A percentile compares a stretch with the other conserved stretches of the same genome.
Evolutionary conservation across 164 flowering plant species (phyloP).

Genomic region (Chimonanthus salicifolius): DNA sequence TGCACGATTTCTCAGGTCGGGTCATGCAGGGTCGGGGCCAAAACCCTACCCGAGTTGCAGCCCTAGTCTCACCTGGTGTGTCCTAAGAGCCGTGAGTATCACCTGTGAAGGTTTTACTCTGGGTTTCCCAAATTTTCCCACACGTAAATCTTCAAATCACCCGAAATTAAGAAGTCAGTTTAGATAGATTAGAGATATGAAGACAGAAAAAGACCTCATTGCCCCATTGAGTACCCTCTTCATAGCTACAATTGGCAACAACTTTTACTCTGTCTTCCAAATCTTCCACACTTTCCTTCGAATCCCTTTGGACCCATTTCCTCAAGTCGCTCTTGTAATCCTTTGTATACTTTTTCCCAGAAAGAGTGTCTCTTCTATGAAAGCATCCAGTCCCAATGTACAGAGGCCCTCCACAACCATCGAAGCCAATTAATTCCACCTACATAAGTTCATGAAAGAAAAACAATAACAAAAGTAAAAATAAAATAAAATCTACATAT

Average conservation of each 20-base stretch:
- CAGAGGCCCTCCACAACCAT: constrained; percentile 44
- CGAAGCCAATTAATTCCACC: constrained; percentile 21
- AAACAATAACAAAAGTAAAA: background rate
- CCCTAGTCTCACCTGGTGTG: too few species aligned
- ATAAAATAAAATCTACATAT: too few species aligned
- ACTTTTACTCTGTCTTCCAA: constrained; percentile 38
- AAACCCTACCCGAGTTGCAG: too few species aligned
- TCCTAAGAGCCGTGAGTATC: too few species aligned
- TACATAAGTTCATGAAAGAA: constrained; percentile 2
- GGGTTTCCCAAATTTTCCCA: too few species aligned
- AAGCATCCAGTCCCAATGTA: constrained; percentile 74
- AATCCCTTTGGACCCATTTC: background rate
- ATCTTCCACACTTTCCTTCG: constrained; percentile 19
- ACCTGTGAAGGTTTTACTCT: too few species aligned
- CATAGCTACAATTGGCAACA: constrained; percentile 49
- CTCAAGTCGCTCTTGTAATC: constrained; percentile 14
- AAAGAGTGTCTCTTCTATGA: constrained; percentile 53
- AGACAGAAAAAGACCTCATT: constrained; percentile 36
- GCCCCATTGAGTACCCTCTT: constrained; percentile 56
- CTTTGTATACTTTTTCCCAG: constrained; percentile 32
- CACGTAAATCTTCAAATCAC: background rate
- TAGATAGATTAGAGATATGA: too few species aligned
- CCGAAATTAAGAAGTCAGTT: too few species aligned
- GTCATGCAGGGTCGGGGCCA: too few species aligned
- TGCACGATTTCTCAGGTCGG: too few species aligned